Evolutionary conservation across 106 monocot genomes (phyloP), one percentile per base, ranked within the genome.

Genomic region (Narthecium ossifragum): DNA sequence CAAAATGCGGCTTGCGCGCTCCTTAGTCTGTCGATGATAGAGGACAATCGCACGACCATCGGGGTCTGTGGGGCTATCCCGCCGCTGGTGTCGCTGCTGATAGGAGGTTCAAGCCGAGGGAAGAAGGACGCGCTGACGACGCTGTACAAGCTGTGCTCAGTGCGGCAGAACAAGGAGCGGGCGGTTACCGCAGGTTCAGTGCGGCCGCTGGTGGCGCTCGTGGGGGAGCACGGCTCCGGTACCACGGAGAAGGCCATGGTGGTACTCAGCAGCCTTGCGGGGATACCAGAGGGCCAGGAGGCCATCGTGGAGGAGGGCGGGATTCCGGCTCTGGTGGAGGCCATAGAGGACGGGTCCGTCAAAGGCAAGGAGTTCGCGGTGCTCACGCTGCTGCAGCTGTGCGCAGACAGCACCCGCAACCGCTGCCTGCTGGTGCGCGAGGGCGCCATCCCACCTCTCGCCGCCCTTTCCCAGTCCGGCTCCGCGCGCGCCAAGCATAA

Each of bases 391-490:
- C 77, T 93, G 13, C 88, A 88, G 69, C 75, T 93, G 29, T 93
- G 93, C 61, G 52, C 68, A 22, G 93, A 88, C 17, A 64, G 70
- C 53, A 34, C 43, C 3, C 61, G 55, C 12, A 79, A 82, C 70
- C 59, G 88, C 7, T 64, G 63, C 4, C 40, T 88, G 38, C 81
- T 93, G 20, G 85, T 88, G 34, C 75, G 93, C 6, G 88, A 88
- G 67, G 93, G 93, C 47, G 93, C 82, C 26, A 88, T 93, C 52
- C 93, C 93, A 7, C 88, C 93, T 11, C 77, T 93, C 38, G 88
- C 81, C 31, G 88, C 88, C 5, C 74, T 93, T 26, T 79, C 88
- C 0, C 93, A 88, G 66, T 75, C 79, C 51, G 82, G 77, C 26
- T 85, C 88, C 23, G 70, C 82, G 17, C 54, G 81, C 4, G 79